A percentile compares a stretch with the other conserved stretches of the same genome.
These are phyloP conservation scores for Fusarium torreyae DNA, from an alignment of 2,329 filamentous ascomycete species.

Conservation along the genomic window DNA sequence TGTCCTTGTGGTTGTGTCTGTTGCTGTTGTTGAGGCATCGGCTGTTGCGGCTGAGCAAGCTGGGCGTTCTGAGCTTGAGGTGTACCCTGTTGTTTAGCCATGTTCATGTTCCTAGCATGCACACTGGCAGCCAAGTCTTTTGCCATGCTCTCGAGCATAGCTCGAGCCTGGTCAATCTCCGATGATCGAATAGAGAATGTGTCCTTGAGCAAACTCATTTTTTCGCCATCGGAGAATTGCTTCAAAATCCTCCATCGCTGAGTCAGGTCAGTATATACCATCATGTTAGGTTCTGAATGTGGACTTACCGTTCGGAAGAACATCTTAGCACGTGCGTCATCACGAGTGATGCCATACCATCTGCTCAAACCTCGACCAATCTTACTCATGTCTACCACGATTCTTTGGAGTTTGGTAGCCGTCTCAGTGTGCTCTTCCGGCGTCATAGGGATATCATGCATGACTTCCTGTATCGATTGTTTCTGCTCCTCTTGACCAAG, in stretches of 20 bases:
- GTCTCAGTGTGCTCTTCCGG: constrained; percentile 62
- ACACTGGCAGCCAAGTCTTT: constrained; percentile 61
- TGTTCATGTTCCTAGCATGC: constrained; percentile 48
- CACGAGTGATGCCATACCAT: constrained; percentile 65
- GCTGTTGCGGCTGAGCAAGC: constrained; percentile 54
- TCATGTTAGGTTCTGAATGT: not conserved
- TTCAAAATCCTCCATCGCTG: constrained; percentile 68
- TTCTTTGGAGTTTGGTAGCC: constrained; percentile 59
- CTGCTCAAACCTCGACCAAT: constrained; percentile 61
- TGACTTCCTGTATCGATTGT: constrained; percentile 57
- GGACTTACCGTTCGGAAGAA: constrained; percentile 68
- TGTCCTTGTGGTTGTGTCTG: constrained; percentile 44
- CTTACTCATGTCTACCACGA: constrained; percentile 61
- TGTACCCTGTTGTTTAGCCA: constrained; percentile 47
- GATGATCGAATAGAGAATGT: constrained; percentile 66
- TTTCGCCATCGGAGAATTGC: constrained; percentile 68
- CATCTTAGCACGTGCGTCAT: constrained; percentile 65
- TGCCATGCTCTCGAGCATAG: constrained; percentile 67
- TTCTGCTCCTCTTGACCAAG: constrained; percentile 60
- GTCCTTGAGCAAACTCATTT: constrained; percentile 62
- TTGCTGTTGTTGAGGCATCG: constrained; percentile 52
- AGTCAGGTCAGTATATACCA: constrained; percentile 52
- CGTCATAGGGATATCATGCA: constrained; percentile 64
- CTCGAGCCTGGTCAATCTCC: constrained; percentile 66
- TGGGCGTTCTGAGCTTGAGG: constrained; percentile 50